phyloP scores from a whole-genome alignment of 495 filamentous ascomycete genomes.

The Daldinia grandis region DNA sequence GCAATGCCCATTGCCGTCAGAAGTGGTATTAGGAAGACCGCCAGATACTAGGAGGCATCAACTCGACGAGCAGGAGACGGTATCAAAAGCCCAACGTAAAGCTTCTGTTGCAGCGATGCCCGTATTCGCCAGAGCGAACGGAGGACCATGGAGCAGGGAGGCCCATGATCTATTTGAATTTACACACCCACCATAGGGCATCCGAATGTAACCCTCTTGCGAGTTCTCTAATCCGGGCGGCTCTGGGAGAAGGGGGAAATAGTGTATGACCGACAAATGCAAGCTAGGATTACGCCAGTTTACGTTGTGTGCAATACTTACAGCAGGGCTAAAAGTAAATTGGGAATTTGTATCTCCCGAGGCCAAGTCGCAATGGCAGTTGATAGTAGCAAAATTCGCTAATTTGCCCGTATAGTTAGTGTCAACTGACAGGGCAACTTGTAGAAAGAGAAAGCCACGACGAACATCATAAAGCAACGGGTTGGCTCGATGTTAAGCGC shows the following conservation, averaged over 20 bases:
- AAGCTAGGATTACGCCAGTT: neutral
- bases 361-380: neutral
- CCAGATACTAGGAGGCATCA: conserved; percentile 9
- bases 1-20: conserved; percentile 48
- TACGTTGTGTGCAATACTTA: conserved; percentile 5
- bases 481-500: conserved; percentile 21
- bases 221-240: neutral
- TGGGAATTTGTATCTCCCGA: neutral
- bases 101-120: conserved; percentile 30
- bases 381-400: neutral
- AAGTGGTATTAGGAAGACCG: conserved; percentile 19
- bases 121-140: conserved; percentile 52
- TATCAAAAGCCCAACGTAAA: conserved; percentile 38
- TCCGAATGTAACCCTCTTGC: neutral
- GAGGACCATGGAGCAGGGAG: conserved; percentile 63
- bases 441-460: neutral
- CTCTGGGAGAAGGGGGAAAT: neutral
- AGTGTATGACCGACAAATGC: conserved; percentile 8
- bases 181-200: conserved; percentile 47
- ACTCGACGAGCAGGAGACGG: conserved; percentile 19
- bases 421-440: neutral
- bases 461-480: conserved; percentile 5
- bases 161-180: conserved; percentile 60
- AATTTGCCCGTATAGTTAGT: neutral
- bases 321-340: neutral